phyloP scores from a whole-genome alignment of 1,139 yeast species.

The Sporopachydermia cereana region DNA sequence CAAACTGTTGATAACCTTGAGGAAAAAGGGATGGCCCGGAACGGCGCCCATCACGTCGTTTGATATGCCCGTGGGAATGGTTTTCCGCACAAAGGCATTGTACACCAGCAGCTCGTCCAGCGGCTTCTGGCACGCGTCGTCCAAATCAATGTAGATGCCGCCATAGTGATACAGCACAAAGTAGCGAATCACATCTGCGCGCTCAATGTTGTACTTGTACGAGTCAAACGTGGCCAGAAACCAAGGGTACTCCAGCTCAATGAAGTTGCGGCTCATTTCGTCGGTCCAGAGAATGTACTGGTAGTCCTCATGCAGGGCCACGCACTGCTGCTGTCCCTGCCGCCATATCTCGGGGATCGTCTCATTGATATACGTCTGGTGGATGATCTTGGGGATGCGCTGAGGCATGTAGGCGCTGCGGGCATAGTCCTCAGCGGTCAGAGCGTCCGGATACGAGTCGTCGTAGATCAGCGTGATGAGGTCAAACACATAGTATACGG shows the following conservation, averaged over 20 bases:
- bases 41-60: slow-evolving; percentile 89
- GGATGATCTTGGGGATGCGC: slow-evolving; percentile 79
- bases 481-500: slow-evolving; percentile 58
- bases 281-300: slow-evolving; percentile 89
- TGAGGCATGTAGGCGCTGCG: slow-evolving; percentile 18
- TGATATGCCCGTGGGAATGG: slow-evolving; percentile 84
- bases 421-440: slow-evolving; percentile 43
- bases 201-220: slow-evolving; percentile 70
- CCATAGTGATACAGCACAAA: slow-evolving; percentile 77
- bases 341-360: slow-evolving; percentile 75
- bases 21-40: slow-evolving; percentile 79
- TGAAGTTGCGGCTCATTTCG: slow-evolving; percentile 67
- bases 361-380: slow-evolving; percentile 78
- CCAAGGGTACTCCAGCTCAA: slow-evolving; percentile 75
- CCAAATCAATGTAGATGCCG: slow-evolving; percentile 83
- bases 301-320: slow-evolving; percentile 74
- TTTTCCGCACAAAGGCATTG: slow-evolving; percentile 80
- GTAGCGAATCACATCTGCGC: slow-evolving; percentile 91
- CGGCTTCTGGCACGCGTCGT: slow-evolving; percentile 71
- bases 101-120: slow-evolving; percentile 71
- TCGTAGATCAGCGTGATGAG: slow-evolving; percentile 66
- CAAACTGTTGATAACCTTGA: slow-evolving; percentile 54
- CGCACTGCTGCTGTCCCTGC: slow-evolving; percentile 64
- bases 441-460: slow-evolving; percentile 53
- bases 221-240: slow-evolving; percentile 67